phyloP scores from a whole-genome alignment of 1,284 basidiomycete species.

The Pseudozyma hubeiensis region DNA sequence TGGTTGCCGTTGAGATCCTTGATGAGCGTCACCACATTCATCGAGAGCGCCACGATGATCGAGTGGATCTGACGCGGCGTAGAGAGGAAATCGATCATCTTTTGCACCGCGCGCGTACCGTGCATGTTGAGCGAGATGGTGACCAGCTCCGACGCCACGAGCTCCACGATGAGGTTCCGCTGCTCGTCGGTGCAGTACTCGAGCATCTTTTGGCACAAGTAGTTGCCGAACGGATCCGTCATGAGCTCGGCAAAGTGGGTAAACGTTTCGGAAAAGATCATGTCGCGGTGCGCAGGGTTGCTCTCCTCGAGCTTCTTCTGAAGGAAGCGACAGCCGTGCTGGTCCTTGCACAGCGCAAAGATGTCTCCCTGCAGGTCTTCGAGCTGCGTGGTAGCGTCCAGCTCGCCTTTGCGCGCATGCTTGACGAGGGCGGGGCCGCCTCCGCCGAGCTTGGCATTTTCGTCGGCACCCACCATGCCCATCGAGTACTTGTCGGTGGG shows the following conservation, averaged over 20 bases:
- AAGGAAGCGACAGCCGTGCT: slow-evolving; percentile 97
- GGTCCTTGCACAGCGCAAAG: slow-evolving; percentile 93
- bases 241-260: slow-evolving; percentile 97
- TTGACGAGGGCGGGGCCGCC: slow-evolving; percentile 30
- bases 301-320: slow-evolving; percentile 99
- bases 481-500: slow-evolving; percentile 51
- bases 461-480: slow-evolving; percentile 37
- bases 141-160: slow-evolving; percentile 95
- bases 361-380: slow-evolving; percentile 96
- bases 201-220: slow-evolving; percentile 96
- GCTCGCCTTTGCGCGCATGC: slow-evolving; percentile 79
- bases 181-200: slow-evolving; percentile 99
- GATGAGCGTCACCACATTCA: slow-evolving; percentile 98
- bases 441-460: slow-evolving; percentile 38
- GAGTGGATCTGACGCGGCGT: slow-evolving; percentile 84
- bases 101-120: slow-evolving; percentile 98
- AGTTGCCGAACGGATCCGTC: slow-evolving; percentile 99
- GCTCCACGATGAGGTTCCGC: slow-evolving; percentile 95
- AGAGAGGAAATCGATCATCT: slow-evolving; percentile 97
- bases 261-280: slow-evolving; percentile 99
- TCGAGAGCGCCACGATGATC: slow-evolving; percentile 93
- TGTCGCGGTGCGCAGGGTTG: slow-evolving; percentile 80
- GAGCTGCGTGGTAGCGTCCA: slow-evolving; percentile 83
- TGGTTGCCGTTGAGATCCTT: slow-evolving; percentile 99
- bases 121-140: slow-evolving; percentile 99